Base-by-base conservation (phyloP, 352 stramenopile species). In the Phytophthora parvispora region DNA sequence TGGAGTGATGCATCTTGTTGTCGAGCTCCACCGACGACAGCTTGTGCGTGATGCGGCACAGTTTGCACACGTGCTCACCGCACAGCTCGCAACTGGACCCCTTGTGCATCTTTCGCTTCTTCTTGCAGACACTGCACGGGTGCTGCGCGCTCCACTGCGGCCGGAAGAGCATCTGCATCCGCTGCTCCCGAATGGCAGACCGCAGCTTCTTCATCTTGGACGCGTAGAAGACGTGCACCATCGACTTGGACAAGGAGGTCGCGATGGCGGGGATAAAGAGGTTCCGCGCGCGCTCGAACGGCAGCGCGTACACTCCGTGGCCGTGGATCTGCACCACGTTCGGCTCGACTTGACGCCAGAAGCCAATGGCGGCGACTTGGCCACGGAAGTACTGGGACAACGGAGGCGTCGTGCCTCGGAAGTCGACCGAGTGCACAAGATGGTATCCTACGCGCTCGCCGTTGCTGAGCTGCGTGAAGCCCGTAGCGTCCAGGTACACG, bases 191-290 rank as follows among this genome's bases (percentile, higher is more conserved):
- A 51, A 74, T 60, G 6, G 66, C 66, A n/a, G 43, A 69, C 13
- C 59, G 52, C 15, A 69, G 12, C 28, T 69, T 69, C 66, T 74
- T 74, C 60, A 74, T 69, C 28, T 67, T 38, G 0, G 66, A 64
- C 45, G 66, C 59, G 38, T 74, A 69, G 66, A 74, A 74, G 50
- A 74, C 53, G 47, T 74, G 66, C 16, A 74, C 48, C 51, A 74
- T 64, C 24, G 66, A 69, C 52, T 74, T 74, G 24, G 59, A 69
- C 43, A 74, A 47, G 42, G 66, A 69, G 9, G 59, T 69, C 36
- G 52, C 53, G n/a, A 74, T 60, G 3, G 45, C 66, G 42, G 66
- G 66, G 28, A 74, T 60, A 28, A 74, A 74, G 43, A 74, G 60
- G 18, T 45, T 58, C 1, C 66, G 59, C 0, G 66, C 66, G n/a